phyloP scores from a whole-genome alignment of 2,329 filamentous ascomycete species.

The Dendryphion nanum region DNA sequence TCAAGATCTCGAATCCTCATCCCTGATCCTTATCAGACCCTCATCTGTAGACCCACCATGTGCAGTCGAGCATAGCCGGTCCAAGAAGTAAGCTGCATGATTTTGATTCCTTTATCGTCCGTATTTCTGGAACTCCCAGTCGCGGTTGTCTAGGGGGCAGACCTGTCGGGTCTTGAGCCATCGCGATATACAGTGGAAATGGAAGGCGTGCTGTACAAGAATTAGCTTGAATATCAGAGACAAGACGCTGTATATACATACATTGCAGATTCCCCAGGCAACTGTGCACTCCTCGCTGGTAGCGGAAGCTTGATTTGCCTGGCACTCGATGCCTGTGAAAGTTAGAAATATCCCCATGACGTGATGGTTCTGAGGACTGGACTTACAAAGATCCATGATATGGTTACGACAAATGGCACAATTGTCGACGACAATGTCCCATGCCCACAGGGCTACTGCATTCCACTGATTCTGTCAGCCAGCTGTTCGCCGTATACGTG shows the following conservation, averaged over 20 bases:
- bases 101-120: conserved; percentile 64
- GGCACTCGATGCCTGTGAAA: conserved; percentile 85
- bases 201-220: conserved; percentile 85
- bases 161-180: conserved; percentile 99
- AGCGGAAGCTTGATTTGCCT: conserved; percentile 96
- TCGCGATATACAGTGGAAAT: conserved; percentile 98
- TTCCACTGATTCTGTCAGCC: conserved; percentile 73
- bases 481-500: conserved; percentile 15
- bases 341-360: background rate
- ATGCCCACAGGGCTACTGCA: conserved; percentile 95
- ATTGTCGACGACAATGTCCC: conserved; percentile 99
- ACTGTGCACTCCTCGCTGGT: conserved; percentile 98
- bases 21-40: no score
- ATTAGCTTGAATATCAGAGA: no score
- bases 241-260: no score
- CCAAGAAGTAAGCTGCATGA: no score
- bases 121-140: conserved; percentile 99
- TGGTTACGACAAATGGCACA: conserved; percentile 99
- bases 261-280: conserved; percentile 98
- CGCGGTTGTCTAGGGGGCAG: conserved; percentile 93
- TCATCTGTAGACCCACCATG: no score
- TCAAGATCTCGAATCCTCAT: no score
- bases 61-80: no score
- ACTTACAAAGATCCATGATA: conserved; percentile 96
- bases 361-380: background rate